Base-by-base conservation (phyloP, 768 basidiomycete species). In the Chalciporus piperatus region DNA sequence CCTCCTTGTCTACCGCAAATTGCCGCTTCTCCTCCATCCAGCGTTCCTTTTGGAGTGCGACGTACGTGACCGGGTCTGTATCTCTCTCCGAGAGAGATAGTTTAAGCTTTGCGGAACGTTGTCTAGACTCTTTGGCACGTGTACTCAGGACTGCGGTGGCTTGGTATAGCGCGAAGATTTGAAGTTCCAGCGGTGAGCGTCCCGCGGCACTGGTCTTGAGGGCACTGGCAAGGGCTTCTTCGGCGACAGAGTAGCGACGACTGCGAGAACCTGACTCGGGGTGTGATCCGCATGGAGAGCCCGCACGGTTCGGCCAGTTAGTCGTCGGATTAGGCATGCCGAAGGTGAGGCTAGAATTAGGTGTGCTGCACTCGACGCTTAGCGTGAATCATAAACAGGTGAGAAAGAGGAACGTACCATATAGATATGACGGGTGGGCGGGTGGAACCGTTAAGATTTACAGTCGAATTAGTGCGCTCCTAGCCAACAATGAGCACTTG, bases 21-120 rank as follows among this genome's bases (percentile, higher is more conserved):
- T 72, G 71, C 50, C 74, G 68, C 54, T 72, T 72, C 56, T 83
- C 81, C 52, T 77, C 75, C 65, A 74, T 68, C 80, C 79, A 81
- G 27, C 77, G 73, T 44, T 79, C 72, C 1, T 70, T 72, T 52
- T 79, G 74, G 37, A 78, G 63, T 9, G 71, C 52, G 50, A 66
- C 63, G 51, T 72, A 76, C 16, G 56, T 56, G 6, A 52, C 59
- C 1, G 75, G 75, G 8, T 78, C 74, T 6, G 67, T 54, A 41
- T 69, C 70, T 45, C 74, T 68, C 45, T 75, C 70, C 1, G 65
- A 57, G 16, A 80, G 68, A 39, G 71, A 54, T 17, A 58, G 57
- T 13, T 73, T 73, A 30, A 81, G 66, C 48, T 69, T 72, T 41
- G 67, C 69, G 6, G 73, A 69, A 50, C 71, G 69, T 45, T 76